These are phyloP conservation scores for Sporothrix brasiliensis DNA, from an alignment of 2,329 filamentous ascomycete genomes.

Conservation along the genomic window DNA sequence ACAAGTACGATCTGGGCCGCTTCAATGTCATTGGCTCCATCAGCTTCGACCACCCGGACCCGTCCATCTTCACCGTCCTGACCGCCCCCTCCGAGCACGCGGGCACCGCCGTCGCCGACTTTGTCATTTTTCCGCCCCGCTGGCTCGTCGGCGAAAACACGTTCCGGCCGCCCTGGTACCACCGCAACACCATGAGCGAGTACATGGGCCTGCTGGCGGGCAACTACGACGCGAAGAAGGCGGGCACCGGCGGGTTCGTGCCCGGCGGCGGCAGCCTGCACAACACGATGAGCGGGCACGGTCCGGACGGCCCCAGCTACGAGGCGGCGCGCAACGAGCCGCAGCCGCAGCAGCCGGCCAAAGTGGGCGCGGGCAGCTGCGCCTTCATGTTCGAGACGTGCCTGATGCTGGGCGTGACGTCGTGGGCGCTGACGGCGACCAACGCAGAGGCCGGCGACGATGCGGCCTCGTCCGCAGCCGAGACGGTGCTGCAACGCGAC, in stretches of 20 bases:
- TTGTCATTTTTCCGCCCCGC: slow-evolving; percentile 71
- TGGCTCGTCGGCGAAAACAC: slow-evolving; percentile 72
- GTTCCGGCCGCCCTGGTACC: slow-evolving; percentile 73
- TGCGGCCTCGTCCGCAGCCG: not conserved
- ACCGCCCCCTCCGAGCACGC: slow-evolving; percentile 62
- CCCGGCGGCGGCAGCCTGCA: slow-evolving; percentile 65
- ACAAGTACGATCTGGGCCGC: slow-evolving; percentile 78
- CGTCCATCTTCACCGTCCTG: slow-evolving; percentile 74
- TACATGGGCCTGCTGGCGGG: slow-evolving; percentile 65
- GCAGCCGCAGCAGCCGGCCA: slow-evolving; percentile 52
- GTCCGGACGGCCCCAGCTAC: slow-evolving; percentile 60
- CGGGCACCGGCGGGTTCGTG: slow-evolving; percentile 58
- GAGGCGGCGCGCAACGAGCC: slow-evolving; percentile 60
- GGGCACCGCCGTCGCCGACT: slow-evolving; percentile 69
- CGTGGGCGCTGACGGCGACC: slow-evolving; percentile 63
- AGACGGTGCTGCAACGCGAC: slow-evolving; percentile 58
- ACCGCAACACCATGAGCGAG: slow-evolving; percentile 68
- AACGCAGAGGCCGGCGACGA: slow-evolving; percentile 43
- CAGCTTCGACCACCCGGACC: slow-evolving; percentile 77
- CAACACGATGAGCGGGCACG: slow-evolving; percentile 71
- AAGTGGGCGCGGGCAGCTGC: slow-evolving; percentile 64
- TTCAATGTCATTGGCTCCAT: slow-evolving; percentile 76
- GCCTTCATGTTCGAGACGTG: slow-evolving; percentile 72
- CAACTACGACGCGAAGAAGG: slow-evolving; percentile 65
- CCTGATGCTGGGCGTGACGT: slow-evolving; percentile 70